Conservation (phyloP, 495 filamentous ascomycete genomes). For the Aspergillus panamensis region DNA sequence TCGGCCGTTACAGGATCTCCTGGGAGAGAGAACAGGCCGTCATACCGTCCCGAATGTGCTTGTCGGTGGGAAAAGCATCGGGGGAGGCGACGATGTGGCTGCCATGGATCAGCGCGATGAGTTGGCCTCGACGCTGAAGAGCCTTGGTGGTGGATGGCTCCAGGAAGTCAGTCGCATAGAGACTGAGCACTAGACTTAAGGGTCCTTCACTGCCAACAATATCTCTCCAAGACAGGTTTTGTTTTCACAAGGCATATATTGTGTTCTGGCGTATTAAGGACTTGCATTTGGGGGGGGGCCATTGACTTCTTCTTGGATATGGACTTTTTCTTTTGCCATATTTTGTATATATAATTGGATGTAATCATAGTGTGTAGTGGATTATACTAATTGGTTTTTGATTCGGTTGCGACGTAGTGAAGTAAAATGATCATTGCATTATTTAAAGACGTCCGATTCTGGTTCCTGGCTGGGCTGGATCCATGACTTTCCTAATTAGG, state of each 20-base stretch:
- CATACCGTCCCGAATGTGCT: conserved; percentile 89
- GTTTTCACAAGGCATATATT: neutral
- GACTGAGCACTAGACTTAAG: neutral
- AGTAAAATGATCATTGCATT: too few relatives aligned
- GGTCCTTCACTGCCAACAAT: neutral
- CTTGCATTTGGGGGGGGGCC: neutral
- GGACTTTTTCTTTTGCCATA: neutral
- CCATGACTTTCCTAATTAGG: neutral
- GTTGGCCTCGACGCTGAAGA: conserved; percentile 67
- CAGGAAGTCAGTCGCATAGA: conserved; percentile 42
- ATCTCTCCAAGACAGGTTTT: neutral
- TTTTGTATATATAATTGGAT: neutral
- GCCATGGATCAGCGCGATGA: conserved; percentile 65
- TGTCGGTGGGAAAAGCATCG: conserved; percentile 82
- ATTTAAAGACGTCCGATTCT: too few relatives aligned
- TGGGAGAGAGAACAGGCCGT: conserved; percentile 71
- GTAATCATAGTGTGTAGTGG: neutral
- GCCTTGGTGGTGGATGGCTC: conserved; percentile 68
- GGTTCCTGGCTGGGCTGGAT: neutral
- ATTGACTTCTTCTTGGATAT: neutral
- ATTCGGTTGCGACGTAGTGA: neutral
- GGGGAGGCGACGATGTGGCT: conserved; percentile 82
- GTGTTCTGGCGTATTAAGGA: neutral
- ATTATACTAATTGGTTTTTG: neutral
- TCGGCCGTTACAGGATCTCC: conserved; percentile 58